Evolutionary conservation across 2,329 filamentous ascomycete genomes (phyloP).

Genomic region (Penicillium oxalicum): DNA sequence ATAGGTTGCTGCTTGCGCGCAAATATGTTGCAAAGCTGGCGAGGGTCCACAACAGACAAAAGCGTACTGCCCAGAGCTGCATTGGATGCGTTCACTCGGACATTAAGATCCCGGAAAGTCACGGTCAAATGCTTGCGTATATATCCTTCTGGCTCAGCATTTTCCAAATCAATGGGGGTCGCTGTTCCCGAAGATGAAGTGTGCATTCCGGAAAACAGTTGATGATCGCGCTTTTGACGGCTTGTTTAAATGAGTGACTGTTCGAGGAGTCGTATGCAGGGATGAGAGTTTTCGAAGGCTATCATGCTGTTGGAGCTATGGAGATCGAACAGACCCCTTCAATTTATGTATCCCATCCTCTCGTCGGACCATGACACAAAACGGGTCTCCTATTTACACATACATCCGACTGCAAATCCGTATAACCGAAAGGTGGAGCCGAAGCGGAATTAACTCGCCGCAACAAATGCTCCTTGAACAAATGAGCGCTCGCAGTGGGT

Average conservation of each 20-base stretch:
- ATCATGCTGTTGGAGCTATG: too few species aligned
- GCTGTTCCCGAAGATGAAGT: constrained; percentile 25
- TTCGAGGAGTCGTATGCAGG: neutral
- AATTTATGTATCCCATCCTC: too few species aligned
- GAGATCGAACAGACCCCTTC: too few species aligned
- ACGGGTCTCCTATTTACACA: too few species aligned
- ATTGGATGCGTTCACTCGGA: constrained; percentile 33
- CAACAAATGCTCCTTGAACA: too few species aligned
- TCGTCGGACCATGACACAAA: too few species aligned
- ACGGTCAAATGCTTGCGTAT: constrained; percentile 31
- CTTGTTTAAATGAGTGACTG: too few species aligned
- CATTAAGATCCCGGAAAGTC: constrained; percentile 32
- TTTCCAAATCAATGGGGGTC: constrained; percentile 23
- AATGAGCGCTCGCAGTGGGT: too few species aligned
- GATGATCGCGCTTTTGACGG: too few species aligned
- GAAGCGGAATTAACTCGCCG: too few species aligned
- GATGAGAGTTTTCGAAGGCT: neutral
- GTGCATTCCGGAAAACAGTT: constrained; percentile 16
- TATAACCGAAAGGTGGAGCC: too few species aligned
- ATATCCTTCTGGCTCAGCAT: constrained; percentile 2
- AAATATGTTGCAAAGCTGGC: constrained; percentile 22
- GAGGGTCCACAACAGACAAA: constrained; percentile 28
- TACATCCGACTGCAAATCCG: too few species aligned
- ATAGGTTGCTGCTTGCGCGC: constrained; percentile 18
- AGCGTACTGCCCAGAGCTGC: constrained; percentile 32